Evolutionary conservation across 176 grass and related monocot genomes (phyloP), one percentile per base, ranked within the genome.

Genomic region (Musa itinerans): DNA sequence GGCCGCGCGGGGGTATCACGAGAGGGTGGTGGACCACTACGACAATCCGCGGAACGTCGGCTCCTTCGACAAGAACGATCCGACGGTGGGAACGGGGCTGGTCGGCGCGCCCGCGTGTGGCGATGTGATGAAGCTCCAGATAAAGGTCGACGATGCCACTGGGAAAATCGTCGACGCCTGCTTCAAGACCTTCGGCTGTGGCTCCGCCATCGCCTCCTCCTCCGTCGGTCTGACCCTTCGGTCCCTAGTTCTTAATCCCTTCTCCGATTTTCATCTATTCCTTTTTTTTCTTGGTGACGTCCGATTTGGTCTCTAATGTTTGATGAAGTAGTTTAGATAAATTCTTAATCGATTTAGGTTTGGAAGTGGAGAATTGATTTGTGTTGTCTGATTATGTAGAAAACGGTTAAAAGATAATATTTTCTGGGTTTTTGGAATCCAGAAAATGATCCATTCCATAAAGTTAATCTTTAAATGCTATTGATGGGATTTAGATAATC

Each of bases 131-230:
- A 92, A 96, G 81, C 83, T 96, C 66, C 93, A 96, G 85, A 92
- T 96, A 81, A 91, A 91, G 54, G 87, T 96, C 63, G 93, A 96
- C 71, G 83, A 92, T 52, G 66, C 61, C 29, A 81, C 83, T 29
- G 93, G 93, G 12, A 96, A 96, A 85, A 96, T 96, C 81, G 81
- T 88, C 15, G 93, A 96, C 63, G 93, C 93, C 56, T 90, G 89
- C 78, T 96, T 96, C 83, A 96, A 96, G 89, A 96, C 93, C 74
- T 96, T 96, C 71, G 93, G 93, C 0, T 96, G 93, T 79, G 93
- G 93, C 81, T 96, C 93, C 17, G 93, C 93, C 53, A 96, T 96
- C 69, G 93, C 93, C 20, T 96, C 93, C 20, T 96, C 93, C 10
- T 96, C 93, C 82, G 89, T 96, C 34, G 93, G 93, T 96, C 68